phyloP scores from a whole-genome alignment of 352 stramenopile species.

The Phytophthora colocasiae region DNA sequence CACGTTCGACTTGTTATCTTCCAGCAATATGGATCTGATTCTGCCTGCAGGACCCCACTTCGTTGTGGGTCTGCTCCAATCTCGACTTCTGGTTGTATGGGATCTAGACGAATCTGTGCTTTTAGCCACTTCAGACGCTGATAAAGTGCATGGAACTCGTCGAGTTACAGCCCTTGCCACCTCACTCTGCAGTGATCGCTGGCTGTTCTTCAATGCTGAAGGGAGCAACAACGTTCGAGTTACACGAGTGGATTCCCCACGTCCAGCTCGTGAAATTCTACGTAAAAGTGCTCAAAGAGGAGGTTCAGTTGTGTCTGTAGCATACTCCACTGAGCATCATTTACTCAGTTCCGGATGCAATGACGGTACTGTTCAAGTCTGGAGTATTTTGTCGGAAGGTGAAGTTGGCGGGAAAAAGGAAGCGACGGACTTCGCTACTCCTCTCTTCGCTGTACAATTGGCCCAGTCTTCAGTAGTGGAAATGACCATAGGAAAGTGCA shows the following conservation, averaged over 20 bases:
- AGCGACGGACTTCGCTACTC: conserved; percentile 31
- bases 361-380: conserved; percentile 75
- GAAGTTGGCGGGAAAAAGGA: conserved; percentile 39
- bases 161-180: conserved; percentile 57
- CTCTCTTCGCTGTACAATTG: conserved; percentile 44
- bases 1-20: conserved; percentile 65
- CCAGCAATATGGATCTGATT: conserved; percentile 57
- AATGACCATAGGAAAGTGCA: conserved; percentile 44
- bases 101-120: conserved; percentile 69
- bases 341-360: conserved; percentile 69
- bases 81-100: conserved; percentile 64
- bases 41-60: conserved; percentile 50
- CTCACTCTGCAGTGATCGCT: conserved; percentile 64
- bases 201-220: conserved; percentile 78
- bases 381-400: conserved; percentile 55
- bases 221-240: conserved; percentile 81
- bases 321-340: conserved; percentile 58
- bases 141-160: conserved; percentile 61
- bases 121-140: conserved; percentile 64
- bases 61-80: conserved; percentile 67
- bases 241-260: conserved; percentile 51
- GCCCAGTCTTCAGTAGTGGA: conserved; percentile 53
- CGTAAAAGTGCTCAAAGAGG: conserved; percentile 72
- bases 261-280: conserved; percentile 72
- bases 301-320: conserved; percentile 55